Evolutionary conservation across 495 filamentous ascomycete genomes (phyloP).

Genomic region (Pseudoneurospora amorphoporcata): DNA sequence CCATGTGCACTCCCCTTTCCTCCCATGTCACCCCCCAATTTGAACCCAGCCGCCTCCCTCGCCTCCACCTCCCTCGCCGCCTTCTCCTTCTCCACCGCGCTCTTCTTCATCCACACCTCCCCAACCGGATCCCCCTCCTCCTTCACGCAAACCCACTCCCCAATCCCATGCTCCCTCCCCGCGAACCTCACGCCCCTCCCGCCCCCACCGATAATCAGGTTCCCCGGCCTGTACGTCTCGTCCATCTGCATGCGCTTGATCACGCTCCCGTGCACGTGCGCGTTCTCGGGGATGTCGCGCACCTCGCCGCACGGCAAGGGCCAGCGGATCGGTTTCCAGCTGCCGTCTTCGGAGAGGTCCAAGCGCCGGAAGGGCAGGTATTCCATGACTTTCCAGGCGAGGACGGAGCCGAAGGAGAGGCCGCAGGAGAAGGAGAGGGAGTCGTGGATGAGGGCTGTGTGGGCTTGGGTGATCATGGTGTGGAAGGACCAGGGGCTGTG

Average conservation of each 20-base stretch:
- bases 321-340: slow-evolving; percentile 75
- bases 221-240: slow-evolving; percentile 62
- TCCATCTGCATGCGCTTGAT: slow-evolving; percentile 62
- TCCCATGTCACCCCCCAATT: too few species aligned
- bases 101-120: slow-evolving; percentile 45
- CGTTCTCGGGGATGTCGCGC: slow-evolving; percentile 65
- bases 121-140: slow-evolving; percentile 56
- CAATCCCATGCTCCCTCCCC: slow-evolving; percentile 52
- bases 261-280: slow-evolving; percentile 62
- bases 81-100: slow-evolving; percentile 6
- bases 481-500: slow-evolving; percentile 32
- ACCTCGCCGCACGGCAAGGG: slow-evolving; percentile 72
- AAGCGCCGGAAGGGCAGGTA: slow-evolving; percentile 77
- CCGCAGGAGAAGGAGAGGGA: slow-evolving; percentile 61
- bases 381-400: slow-evolving; percentile 77
- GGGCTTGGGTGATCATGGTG: slow-evolving; percentile 47
- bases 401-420: slow-evolving; percentile 43
- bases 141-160: slow-evolving; percentile 59
- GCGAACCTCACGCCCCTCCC: slow-evolving; percentile 55
- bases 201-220: slow-evolving; percentile 71
- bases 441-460: slow-evolving; percentile 61
- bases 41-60: background rate
- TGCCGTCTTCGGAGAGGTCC: slow-evolving; percentile 63
- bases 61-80: background rate
- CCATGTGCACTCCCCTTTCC: background rate